Evolutionary conservation across 306 rosid species (phyloP).

Genomic region (peach (Prunus persica)): Prunus_persica_NCBIv2 NC_034009.1:29141001-29141500

Average conservation of each 20-base stretch:
- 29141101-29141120: background rate
- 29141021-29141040: slow-evolving; percentile 22
- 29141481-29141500: background rate
- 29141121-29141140: background rate
- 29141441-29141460: slow-evolving; percentile 65
- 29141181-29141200: background rate
- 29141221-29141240: slow-evolving; percentile 58
- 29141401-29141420: slow-evolving; percentile 49
- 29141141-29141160: background rate
- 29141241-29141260: slow-evolving; percentile 73
- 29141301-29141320: background rate
- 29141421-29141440: slow-evolving; percentile 64
- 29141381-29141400: slow-evolving; percentile 79
- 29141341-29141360: background rate
- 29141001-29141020: slow-evolving; percentile 20
- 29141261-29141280: slow-evolving; percentile 73
- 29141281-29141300: slow-evolving; percentile 32
- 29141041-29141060: slow-evolving; percentile 2
- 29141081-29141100: slow-evolving; percentile 22
- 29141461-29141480: slow-evolving; percentile 54
- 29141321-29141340: background rate
- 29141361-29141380: background rate
- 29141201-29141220: slow-evolving; percentile 32
- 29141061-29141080: slow-evolving; percentile 6
- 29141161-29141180: background rate